Evolutionary conservation across 306 rosid genomes (phyloP), one percentile per base, ranked within the genome.

Genomic region (Pachyrhizus erosus): DNA sequence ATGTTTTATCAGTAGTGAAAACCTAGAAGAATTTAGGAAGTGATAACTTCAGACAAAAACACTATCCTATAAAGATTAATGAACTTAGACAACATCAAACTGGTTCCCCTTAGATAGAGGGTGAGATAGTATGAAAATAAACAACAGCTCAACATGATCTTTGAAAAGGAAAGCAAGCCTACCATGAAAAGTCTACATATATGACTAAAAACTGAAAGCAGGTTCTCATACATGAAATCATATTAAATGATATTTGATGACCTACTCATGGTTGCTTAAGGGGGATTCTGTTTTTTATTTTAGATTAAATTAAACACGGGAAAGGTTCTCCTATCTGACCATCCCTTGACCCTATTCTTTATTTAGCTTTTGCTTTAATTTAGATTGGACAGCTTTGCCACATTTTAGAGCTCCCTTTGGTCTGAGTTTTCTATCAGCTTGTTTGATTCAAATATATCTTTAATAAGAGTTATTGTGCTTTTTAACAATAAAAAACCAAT

Each of bases 1-100:
- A 78, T 31, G 42, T 46, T 86, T 64, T 23, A 64, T 29, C 21
- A 27, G 61, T 18, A 34, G 33, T 23, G 62, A 46, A 77, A 81
- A 69, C 31, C 33, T 33, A 31, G 46, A 49, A 80, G 34, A 75
- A 69, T 68, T 45, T 42, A 34, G 64, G 29, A 48, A 69, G 55
- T 8, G 58, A 17, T 69, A 67, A 75, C 20, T 14, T 73, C 12
- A 13, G 39, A 18, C 51, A 42, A 67, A 45, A 75, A 57, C 49
- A 40, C 52, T 45, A 48, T 69, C 70, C 20, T 34, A 21, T 18
- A 33, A 34, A 20, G 84, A 72, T 62, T 80, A 71, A 48, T 33
- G 65, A 20, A 60, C 72, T 40, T 54, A 1, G 15, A 43, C 70
- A 68, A 80, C 3, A 58, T 54, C 20, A 61, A 48, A 61, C 15